phyloP scores from a whole-genome alignment of 106 monocot genomes.

The Dendrobium officinale region DNA sequence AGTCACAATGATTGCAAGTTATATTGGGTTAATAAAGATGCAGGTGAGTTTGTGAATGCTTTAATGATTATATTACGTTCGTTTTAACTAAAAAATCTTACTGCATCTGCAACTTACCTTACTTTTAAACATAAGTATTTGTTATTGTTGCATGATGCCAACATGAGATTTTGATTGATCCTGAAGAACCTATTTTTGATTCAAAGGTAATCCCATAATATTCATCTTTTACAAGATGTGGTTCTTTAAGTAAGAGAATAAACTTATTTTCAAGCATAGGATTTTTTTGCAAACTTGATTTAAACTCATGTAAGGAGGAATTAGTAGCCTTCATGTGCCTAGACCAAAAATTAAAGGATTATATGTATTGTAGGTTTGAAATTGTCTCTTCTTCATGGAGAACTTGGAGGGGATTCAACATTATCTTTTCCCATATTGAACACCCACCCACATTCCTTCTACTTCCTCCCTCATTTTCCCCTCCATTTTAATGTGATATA shows the following conservation, averaged over 20 bases:
- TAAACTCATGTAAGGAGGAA: neutral
- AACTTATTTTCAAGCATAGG: neutral
- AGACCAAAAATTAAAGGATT: neutral
- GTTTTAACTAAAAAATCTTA: neutral
- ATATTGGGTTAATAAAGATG: slow-evolving; percentile 8
- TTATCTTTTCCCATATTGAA: neutral
- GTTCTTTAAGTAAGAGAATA: neutral
- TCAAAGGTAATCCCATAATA: slow-evolving; percentile 33
- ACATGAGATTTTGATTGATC: slow-evolving; percentile 39
- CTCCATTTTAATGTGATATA: neutral
- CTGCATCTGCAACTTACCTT: neutral
- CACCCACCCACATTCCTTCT: neutral
- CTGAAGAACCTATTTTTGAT: slow-evolving; percentile 66
- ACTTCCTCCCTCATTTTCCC: neutral
- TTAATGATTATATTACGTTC: neutral
- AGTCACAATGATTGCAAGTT: too few relatives aligned
- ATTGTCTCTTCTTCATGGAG: neutral
- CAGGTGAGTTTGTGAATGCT: slow-evolving; percentile 11
- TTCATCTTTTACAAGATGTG: neutral
- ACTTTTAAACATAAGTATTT: neutral
- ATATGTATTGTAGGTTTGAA: neutral
- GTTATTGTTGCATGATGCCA: neutral
- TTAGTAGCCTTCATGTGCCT: neutral
- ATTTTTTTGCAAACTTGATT: neutral
- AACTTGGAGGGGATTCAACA: neutral